These are phyloP conservation scores for Arthrobotrys pseudoclavata DNA, from an alignment of 2,329 filamentous ascomycete genomes.

Conservation along the genomic window DNA sequence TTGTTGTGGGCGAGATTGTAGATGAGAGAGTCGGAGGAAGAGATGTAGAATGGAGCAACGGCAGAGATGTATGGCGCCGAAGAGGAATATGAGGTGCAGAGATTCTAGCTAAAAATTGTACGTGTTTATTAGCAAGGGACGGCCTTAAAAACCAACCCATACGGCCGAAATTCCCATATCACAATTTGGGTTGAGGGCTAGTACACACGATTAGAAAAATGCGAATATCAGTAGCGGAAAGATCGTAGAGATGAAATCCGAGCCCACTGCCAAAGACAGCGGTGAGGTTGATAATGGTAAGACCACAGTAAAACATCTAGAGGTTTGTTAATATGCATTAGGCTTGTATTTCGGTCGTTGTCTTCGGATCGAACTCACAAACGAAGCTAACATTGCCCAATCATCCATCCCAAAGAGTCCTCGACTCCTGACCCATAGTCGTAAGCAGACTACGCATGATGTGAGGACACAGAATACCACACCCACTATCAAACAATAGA, in stretches of 20 bases:
- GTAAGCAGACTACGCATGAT: conserved; percentile 15
- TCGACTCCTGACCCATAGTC: conserved; percentile 35
- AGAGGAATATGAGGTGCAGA: conserved; percentile 37
- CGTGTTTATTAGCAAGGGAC: neutral
- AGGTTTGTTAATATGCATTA: neutral
- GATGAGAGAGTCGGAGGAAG: conserved; percentile 35
- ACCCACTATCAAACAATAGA: conserved; percentile 25
- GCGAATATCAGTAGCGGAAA: conserved; percentile 30
- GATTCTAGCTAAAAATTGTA: conserved; percentile 27
- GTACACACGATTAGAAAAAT: conserved; percentile 29
- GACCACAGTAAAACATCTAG: conserved; percentile 9
- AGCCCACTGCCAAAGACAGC: conserved; percentile 35
- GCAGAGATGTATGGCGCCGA: conserved; percentile 38
- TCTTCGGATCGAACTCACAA: conserved; percentile 9
- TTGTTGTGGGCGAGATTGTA: conserved; percentile 28
- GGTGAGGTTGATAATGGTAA: conserved; percentile 20
- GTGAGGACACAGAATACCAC: conserved; percentile 27
- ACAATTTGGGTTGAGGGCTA: neutral
- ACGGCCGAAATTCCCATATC: neutral
- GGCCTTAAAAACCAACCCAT: neutral
- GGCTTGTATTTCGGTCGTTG: neutral
- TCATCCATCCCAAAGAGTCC: conserved; percentile 38
- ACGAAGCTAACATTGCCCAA: conserved; percentile 42
- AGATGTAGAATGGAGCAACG: conserved; percentile 47
- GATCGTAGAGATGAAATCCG: conserved; percentile 40